A percentile compares a stretch with the other conserved stretches of the same genome.
Conservation (phyloP, 176 grass and related monocot species). For the Rhynchospora tenuis region DNA sequence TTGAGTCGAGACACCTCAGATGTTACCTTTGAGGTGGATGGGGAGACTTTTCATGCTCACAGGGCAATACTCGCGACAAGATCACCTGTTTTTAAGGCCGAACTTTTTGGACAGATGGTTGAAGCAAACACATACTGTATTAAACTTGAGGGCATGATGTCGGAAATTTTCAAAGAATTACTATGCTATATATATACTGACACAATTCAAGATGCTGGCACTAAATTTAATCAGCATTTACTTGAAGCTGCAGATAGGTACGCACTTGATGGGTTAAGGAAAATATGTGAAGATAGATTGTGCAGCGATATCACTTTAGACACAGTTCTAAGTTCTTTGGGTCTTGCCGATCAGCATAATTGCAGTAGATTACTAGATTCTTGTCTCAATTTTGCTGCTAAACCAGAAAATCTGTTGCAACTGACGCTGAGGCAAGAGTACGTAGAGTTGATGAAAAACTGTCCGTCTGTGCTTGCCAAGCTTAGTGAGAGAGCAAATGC, state of each 20-base stretch:
- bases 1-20: not conserved
- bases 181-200: slow-evolving; percentile 25
- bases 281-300: slow-evolving; percentile 14
- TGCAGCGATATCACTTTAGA: not conserved
- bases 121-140: not conserved
- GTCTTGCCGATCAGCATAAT: slow-evolving; percentile 16
- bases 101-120: not conserved
- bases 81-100: not conserved
- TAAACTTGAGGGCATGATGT: not conserved
- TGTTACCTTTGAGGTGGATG: not conserved
- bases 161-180: slow-evolving; percentile 15
- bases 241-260: slow-evolving; percentile 22
- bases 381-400: slow-evolving; percentile 9
- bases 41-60: not conserved
- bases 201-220: not conserved
- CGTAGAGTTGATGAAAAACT: not conserved
- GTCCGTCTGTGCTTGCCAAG: not conserved
- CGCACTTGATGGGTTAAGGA: not conserved
- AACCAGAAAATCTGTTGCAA: not conserved
- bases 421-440: not conserved
- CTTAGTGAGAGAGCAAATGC: not conserved
- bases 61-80: not conserved
- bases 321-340: not conserved
- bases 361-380: not conserved
- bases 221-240: not conserved